Base-by-base conservation (phyloP, 176 grass and related monocot species). In the Aechmea fasciata region DNA sequence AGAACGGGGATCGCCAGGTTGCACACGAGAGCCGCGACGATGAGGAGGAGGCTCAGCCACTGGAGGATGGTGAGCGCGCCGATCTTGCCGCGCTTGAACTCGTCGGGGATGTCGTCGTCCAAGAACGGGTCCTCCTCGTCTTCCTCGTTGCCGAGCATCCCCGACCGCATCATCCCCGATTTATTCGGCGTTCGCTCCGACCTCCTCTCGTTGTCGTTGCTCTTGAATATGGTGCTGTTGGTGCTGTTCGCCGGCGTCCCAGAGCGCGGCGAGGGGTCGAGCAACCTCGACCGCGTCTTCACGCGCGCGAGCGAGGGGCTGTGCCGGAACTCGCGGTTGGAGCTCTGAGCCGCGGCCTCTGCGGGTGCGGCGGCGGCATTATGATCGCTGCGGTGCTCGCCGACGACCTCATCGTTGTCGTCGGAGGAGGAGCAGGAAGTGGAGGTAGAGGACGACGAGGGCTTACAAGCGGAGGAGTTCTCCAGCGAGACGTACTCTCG, bases 61-160 rank as follows among this genome's bases (percentile, higher is more conserved):
- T 99, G 79, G 29, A 99, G 25, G 66, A 99, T 65, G 26, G 84
- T 83, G 9, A 89, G 76, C 57, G 63, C 81, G 65, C 68, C 72
- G 68, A 87, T 41, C 10, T 69, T 80, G n/a, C 69, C 79, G 59
- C 87, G 82, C 77, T 90, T 93, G 29, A 88, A 70, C 68, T 90
- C 87, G 11, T 82, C 64, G 8, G 84, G 72, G 26, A 99, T 68
- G 51, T 88, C 87, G 41, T 91, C 87, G 52, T 99, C 95, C 9
- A 84, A 2, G 79, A 99, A 83, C 2, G 82, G 77, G 63, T 94
- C 95, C 19, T 93, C 94, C 26, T 99, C 95, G 9, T 93, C 95
- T 0, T 99, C 95, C 0, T 93, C 89, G 50, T 13, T 57, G 12
- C 10, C 64, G 33, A 41, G 33, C 33, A 41, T 41, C 33, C 33